Evolutionary conservation across 345 rosid genomes (phyloP), one percentile per base, ranked within the genome.

Genomic region (Heritiera fomes): DNA sequence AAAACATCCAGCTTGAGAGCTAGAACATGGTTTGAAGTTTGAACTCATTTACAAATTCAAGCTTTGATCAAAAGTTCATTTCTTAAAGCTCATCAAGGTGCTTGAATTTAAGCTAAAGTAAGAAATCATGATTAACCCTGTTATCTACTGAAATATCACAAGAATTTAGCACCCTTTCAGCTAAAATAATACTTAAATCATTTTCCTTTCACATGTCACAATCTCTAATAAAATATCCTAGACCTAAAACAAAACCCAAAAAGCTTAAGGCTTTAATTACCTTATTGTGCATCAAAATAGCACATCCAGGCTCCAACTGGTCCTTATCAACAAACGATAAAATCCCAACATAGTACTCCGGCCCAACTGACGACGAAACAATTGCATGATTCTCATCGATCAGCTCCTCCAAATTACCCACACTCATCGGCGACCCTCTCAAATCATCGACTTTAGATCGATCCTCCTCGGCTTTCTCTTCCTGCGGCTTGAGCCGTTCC

Each of bases 311-410:
- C 76, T 93, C 99, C 58, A 97, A 89, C 90, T 94, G 98, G 81
- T 97, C 98, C 77, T 97, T 97, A 80, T 94, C 99, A 30, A 97
- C 99, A 53, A 97, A 97, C 0, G 97, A 92, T 77, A 97, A 78
- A 75, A 97, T 97, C 43, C 98, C 92, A 10, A 97, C 99, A 55
- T 93, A 94, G 56, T 93, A 94, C 90, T 97, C 98, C 1, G 98
- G 98, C 6, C 99, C 98, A 70, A 94, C 98, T 1, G 98, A 92
- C 17, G 98, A 90, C 23, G 98, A 92, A 68, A 97, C 97, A 65
- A 93, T 97, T 1, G 99, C 99, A 68, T 97, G 98, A 82, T 93
- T 94, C 92, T 97, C 99, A 76, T 97, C 99, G 56, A 97, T 97
- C 73, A 97, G 56, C 85, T 95, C 99, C 85, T 93, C 99, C 75